Evolutionary conservation across 2,329 filamentous ascomycete species (phyloP), one percentile per base, ranked within the genome.

Genomic region (Biscogniauxia mediterranea): DNA sequence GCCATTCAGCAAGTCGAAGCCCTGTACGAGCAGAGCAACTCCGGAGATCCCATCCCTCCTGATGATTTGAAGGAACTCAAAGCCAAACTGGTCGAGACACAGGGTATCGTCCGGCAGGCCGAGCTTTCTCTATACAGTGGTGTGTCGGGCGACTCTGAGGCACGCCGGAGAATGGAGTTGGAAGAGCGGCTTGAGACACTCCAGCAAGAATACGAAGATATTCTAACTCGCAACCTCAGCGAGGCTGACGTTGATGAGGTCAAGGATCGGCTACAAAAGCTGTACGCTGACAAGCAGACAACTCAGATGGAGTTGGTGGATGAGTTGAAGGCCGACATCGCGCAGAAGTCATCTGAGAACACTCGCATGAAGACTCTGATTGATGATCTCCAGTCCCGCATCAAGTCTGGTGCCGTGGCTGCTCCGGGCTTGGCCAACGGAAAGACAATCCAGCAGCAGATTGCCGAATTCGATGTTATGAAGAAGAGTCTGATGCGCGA

Each of bases 401-500:
- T 90, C 73, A 92, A 92, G 81, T 81, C 85, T 55, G 84, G 84
- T 66, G 78, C 78, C 38, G 75, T 75, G 19, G 73, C 78, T 9
- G 82, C 81, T 19, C 78, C 81, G 26, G 83, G 88, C 25, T 92
- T 89, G 73, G 80, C 86, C 59, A 92, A 91, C 71, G 90, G 90
- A 83, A 97, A 97, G 84, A 96, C 92, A 13, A 87, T 98, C 52
- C 93, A 96, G 75, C 94, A 99, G 80, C 95, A 98, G 79, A 96
- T 99, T 77, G 92, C 94, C 61, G 95, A 99, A 75, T 99, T 99
- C 70, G 95, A 99, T 77, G 91, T 92, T 62, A 99, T 99, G 93
- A 99, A 99, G 88, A 99, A 99, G 86, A 96, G 91, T 68, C 83
- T 99, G 69, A 99, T 99, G 95, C 91, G 95, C 61, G 95, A 99